Percentiles rank a stretch among this genome's conserved stretches.
These are phyloP conservation scores for Cubamyces sp. DNA, from an alignment of 768 basidiomycete genomes.

Conservation along the genomic window DNA sequence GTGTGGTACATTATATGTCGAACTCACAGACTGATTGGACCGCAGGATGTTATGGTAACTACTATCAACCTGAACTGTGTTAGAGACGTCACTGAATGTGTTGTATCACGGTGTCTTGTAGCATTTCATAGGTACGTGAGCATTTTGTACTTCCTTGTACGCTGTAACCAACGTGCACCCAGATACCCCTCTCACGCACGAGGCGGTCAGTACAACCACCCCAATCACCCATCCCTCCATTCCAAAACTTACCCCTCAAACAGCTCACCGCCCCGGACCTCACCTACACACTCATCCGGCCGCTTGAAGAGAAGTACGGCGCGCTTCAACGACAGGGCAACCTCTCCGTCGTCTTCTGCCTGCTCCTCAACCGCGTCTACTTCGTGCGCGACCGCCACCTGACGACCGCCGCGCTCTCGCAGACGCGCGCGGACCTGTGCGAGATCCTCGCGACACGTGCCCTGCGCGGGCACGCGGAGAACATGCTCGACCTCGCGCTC, in stretches of 20 bases:
- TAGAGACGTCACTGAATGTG: not conserved
- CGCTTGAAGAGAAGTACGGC: slow-evolving; percentile 85
- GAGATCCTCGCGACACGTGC: slow-evolving; percentile 87
- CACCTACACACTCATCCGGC: slow-evolving; percentile 87
- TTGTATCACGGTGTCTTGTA: slow-evolving; percentile 30
- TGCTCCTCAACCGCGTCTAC: slow-evolving; percentile 85
- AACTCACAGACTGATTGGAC: slow-evolving; percentile 26
- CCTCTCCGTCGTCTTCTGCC: slow-evolving; percentile 84
- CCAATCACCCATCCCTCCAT: not conserved
- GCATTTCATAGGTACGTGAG: slow-evolving; percentile 68
- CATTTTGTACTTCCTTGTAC: not conserved
- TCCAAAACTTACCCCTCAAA: not conserved
- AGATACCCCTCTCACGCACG: slow-evolving; percentile 87
- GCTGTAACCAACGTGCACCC: not conserved
- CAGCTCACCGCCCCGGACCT: slow-evolving; percentile 86
- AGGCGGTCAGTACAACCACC: slow-evolving; percentile 57
- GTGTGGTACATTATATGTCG: slow-evolving; percentile 29
- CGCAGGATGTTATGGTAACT: slow-evolving; percentile 65
- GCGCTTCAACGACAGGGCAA: slow-evolving; percentile 74
- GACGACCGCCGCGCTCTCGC: slow-evolving; percentile 68
- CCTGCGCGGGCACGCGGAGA: slow-evolving; percentile 72
- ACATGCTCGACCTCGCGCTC: slow-evolving; percentile 68
- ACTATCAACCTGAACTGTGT: not conserved
- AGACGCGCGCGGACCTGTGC: slow-evolving; percentile 80
- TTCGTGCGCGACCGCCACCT: slow-evolving; percentile 81